Evolutionary conservation across 1,284 basidiomycete species (phyloP), one percentile per base, ranked within the genome.

Genomic region (Irpex rosettiformis): DNA sequence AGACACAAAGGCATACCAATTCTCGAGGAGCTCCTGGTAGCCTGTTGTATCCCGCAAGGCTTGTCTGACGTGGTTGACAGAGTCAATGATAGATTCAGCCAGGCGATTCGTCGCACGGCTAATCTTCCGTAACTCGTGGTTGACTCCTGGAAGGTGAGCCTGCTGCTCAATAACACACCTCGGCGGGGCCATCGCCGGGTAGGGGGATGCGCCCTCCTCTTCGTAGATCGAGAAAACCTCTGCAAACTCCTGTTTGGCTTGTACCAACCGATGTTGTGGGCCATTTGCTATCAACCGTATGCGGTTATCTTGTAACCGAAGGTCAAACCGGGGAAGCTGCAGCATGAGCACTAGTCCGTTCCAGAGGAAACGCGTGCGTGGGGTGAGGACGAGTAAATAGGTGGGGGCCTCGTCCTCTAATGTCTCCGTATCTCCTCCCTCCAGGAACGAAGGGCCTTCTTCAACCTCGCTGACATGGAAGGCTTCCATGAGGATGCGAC

Each of bases 1-100:
- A 1, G 96, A 94, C n/a, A 96, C 95, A 70, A 98, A 99, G 45
- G 88, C 79, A 70, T 94, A 99, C 92, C 96, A 99, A 69, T 93
- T 96, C 67, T 96, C 94, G 59, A 98, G 82, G 42, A 98, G 77
- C 63, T 98, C 96, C 70, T 95, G 92, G 47, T 87, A 88, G 11
- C 85, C 88, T 10, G 77, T 75, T 0, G 85, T 79, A 16, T 83
- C 78, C 49, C 78, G 77, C 43, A 96, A 77, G 1, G 88, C 84
- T 21, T 77, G 80, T 22, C 89, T 86, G 10, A 98, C 92, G 58
- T 90, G 83, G 64, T 92, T 88, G 16, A 94, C 91, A 1, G 95
- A 95, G 62, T 92, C 88, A 47, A 98, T 90, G 66, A 99, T 95
- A 16, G 91, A 91, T 72, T 98, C 94, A 3, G 95, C 94, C 33